Percentiles rank a stretch among this genome's conserved stretches.
Conservation (phyloP, 345 rosid species). For the Euclidium syriacum region DNA sequence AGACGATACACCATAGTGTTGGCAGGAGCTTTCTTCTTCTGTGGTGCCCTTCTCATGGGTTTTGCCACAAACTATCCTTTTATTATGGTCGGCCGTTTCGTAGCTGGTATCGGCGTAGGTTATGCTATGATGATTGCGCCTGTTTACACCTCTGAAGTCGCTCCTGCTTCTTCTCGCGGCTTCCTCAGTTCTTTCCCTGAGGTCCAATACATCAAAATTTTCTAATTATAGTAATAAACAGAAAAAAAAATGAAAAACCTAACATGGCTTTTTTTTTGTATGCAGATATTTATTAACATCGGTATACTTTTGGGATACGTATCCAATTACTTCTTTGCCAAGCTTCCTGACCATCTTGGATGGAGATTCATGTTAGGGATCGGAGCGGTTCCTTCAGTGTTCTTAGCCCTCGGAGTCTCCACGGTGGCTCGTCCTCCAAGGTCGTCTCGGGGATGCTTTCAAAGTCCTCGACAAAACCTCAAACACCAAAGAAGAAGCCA, state of each 20-base stretch:
- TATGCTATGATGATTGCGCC: conserved; percentile 66
- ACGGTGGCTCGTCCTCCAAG: conserved; percentile 60
- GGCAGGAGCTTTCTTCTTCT: conserved; percentile 54
- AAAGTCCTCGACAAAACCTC: conserved; percentile 46
- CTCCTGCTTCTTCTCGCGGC: conserved; percentile 56
- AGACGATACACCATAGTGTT: conserved; percentile 59
- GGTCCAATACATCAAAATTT: background rate
- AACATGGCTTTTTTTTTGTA: too few relatives aligned
- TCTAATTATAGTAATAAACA: too few relatives aligned
- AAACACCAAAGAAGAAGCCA: conserved; percentile 44
- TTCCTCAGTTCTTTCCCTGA: conserved; percentile 67
- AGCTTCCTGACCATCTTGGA: conserved; percentile 40
- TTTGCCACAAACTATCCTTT: conserved; percentile 47
- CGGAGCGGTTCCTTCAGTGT: conserved; percentile 48
- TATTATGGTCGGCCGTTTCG: conserved; percentile 54
- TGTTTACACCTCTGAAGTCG: conserved; percentile 51
- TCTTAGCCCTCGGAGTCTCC: conserved; percentile 63
- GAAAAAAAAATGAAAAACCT: too few relatives aligned
- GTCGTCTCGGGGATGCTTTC: conserved; percentile 46
- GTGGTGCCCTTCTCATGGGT: conserved; percentile 65
- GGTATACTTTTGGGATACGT: conserved; percentile 66
- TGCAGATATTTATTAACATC: conserved; percentile 46
- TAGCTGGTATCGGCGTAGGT: conserved; percentile 78
- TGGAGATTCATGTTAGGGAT: conserved; percentile 74
- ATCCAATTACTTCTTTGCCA: conserved; percentile 48